Conservation (phyloP, 805 yeast genomes). For the Maudiozyma pseudohumilis region DNA sequence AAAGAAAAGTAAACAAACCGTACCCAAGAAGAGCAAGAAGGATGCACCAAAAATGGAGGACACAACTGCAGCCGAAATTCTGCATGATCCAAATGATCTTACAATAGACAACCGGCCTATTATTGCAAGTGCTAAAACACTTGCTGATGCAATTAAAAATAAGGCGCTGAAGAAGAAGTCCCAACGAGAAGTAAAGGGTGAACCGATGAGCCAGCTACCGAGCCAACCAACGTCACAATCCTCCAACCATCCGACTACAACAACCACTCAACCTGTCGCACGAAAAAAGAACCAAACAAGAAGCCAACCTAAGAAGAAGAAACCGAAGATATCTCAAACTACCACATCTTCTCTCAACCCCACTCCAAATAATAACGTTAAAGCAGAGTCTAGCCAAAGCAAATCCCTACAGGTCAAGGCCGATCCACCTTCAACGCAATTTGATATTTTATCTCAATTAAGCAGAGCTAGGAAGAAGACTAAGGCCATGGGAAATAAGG, state of each 20-base stretch:
- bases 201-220: no score
- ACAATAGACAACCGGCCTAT: conserved; percentile 25
- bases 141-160: conserved; percentile 21
- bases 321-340: not conserved
- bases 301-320: not conserved
- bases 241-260: not conserved
- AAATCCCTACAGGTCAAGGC: conserved; percentile 12
- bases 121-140: conserved; percentile 21
- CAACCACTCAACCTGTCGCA: not conserved
- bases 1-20: not conserved
- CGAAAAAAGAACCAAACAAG: not conserved
- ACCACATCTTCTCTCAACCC: not conserved
- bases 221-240: no score
- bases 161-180: not conserved
- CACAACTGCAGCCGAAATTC: conserved; percentile 28
- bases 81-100: conserved; percentile 24
- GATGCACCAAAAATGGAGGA: conserved; percentile 9
- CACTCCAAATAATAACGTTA: not conserved
- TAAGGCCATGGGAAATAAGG: conserved; percentile 15
- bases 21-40: not conserved
- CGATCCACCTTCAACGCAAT: conserved; percentile 15
- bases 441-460: conserved; percentile 26
- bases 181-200: not conserved
- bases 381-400: not conserved
- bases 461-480: conserved; percentile 26